A percentile compares a stretch with the other conserved stretches of the same genome.
These are phyloP conservation scores for Tinospora cordifolia DNA, from an alignment of 164 flowering plant species.

Conservation along the genomic window DNA sequence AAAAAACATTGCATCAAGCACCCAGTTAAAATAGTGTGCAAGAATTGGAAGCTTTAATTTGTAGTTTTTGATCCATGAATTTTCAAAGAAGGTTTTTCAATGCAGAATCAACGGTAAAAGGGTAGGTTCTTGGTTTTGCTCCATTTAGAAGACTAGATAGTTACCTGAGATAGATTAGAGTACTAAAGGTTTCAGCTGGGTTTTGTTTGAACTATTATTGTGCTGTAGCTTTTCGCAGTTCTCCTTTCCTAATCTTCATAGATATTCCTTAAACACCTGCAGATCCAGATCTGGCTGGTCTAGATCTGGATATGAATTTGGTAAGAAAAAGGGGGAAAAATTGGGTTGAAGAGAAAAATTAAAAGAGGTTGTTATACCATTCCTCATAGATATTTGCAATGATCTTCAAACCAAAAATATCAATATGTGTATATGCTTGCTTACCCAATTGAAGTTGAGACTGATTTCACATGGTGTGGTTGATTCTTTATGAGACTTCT, in stretches of 20 bases:
- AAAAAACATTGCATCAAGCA: no score
- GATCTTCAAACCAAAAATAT: no score
- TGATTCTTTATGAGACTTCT: background rate
- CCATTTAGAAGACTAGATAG: background rate
- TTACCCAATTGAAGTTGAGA: background rate
- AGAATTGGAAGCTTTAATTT: background rate
- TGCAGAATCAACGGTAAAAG: background rate
- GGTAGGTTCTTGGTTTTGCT: background rate
- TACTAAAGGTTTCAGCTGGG: background rate
- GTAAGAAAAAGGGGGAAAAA: background rate
- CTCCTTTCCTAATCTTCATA: background rate
- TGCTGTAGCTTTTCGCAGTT: background rate
- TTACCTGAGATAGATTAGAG: background rate
- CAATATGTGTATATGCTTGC: no score
- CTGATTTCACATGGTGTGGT: background rate
- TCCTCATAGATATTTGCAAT: background rate
- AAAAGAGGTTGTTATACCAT: background rate
- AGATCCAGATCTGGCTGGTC: slow-evolving; percentile 5
- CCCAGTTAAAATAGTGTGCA: background rate
- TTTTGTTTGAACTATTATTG: background rate
- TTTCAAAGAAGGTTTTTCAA: background rate
- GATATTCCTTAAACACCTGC: background rate
- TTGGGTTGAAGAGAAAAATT: background rate
- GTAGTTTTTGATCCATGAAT: background rate
- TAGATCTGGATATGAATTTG: slow-evolving; percentile 1